Evolutionary conservation across 2,329 filamentous ascomycete genomes (phyloP), one percentile per base, ranked within the genome.

Genomic region (Nakataea oryzae): DNA sequence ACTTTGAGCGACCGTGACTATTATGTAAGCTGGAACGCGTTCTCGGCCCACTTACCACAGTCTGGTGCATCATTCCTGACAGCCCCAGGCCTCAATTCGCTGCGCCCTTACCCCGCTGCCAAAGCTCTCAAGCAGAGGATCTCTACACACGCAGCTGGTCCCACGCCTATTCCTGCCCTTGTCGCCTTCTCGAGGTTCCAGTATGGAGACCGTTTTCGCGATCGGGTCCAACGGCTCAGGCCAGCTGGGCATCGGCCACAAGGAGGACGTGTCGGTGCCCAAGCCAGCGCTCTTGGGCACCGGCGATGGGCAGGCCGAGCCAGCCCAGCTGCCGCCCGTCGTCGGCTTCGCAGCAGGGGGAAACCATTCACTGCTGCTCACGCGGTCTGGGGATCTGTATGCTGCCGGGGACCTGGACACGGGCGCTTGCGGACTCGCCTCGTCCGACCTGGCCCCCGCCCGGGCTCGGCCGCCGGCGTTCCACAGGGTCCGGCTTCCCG

Each of bases 281-380:
- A 84, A 86, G 65, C 78, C 76, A 65, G 86, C 84, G 65, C 67
- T 81, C n/a, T 88, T 90, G 71, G 70, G 76, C 7, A 72, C 76
- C 2, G 70, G 73, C 17, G 69, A 70, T 59, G 57, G 30, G 29
- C 29, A 34, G 28, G 26, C 55, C 9, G 27, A 56, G 54, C 47
- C 32, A 11, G 32, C 58, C 41, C 34, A 60, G 12, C 67, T 69
- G 30, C 71, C 75, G 17, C 69, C 72, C 29, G 71, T 80, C 62
- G 67, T 70, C 60, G 72, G 71, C 55, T 72, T 81, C 12, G 76
- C 76, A 26, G 79, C 90, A 9, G 93, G 93, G 4, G 93, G 93
- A 1, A 97, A 97, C 70, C 93, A 97, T 73, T 96, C 91, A 0
- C 75, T 97, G 4, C 72, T 96, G 12, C 77, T 92, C 13, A 84